Evolutionary conservation across 805 yeast genomes (phyloP).

Genomic region (Wickerhamiella hasegawae): DNA sequence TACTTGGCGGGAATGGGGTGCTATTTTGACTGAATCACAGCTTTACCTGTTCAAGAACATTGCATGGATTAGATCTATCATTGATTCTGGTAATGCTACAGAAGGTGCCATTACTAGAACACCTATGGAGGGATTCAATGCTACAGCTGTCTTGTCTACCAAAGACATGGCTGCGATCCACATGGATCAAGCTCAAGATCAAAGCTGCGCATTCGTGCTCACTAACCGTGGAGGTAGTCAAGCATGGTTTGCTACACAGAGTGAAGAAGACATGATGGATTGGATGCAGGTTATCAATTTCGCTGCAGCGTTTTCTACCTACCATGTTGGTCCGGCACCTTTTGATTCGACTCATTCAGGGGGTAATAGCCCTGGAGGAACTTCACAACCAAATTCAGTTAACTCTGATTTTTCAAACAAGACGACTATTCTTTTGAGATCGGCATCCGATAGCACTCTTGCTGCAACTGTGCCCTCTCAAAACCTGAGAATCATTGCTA

Average conservation of each 20-base stretch:
- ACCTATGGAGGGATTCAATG: conserved; percentile 24
- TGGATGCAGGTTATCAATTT: conserved; percentile 47
- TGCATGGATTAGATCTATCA: conserved; percentile 20
- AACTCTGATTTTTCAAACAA: background rate
- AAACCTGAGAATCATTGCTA: background rate
- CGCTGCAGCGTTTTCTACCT: conserved; percentile 32
- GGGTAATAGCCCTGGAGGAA: background rate
- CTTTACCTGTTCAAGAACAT: conserved; percentile 26
- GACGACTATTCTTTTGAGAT: background rate
- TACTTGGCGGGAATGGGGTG: conserved; percentile 28
- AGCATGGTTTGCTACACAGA: conserved; percentile 26
- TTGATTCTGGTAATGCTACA: conserved; percentile 7
- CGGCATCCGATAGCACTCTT: conserved; percentile 2
- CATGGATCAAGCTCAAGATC: conserved; percentile 7
- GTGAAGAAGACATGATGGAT: conserved; percentile 31
- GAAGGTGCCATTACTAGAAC: conserved; percentile 16
- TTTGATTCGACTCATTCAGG: background rate
- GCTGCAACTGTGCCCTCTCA: background rate
- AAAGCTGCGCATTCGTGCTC: conserved; percentile 17
- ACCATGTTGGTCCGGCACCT: conserved; percentile 17
- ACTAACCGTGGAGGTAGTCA: conserved; percentile 20
- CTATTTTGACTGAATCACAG: conserved; percentile 25
- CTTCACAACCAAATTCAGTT: no score
- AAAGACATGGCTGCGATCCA: conserved; percentile 28
- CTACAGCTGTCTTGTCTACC: conserved; percentile 23